These are phyloP conservation scores for Emericellopsis atlantica DNA, from an alignment of 2,329 filamentous ascomycete species.

Conservation along the genomic window DNA sequence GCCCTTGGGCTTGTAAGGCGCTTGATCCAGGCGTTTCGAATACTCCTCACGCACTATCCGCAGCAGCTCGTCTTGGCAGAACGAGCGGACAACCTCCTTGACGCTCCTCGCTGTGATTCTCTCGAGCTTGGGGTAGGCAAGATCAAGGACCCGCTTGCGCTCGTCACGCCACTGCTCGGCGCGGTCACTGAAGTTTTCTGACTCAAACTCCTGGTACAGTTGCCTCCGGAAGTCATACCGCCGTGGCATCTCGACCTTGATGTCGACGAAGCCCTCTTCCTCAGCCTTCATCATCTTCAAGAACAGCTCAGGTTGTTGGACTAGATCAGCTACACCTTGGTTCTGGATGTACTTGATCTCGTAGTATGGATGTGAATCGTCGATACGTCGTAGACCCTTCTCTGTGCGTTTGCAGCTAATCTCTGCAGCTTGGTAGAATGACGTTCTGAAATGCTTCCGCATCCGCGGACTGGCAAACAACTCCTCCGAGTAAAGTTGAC, in stretches of 20 bases:
- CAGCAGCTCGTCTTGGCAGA: slow-evolving; percentile 88
- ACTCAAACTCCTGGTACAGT: slow-evolving; percentile 74
- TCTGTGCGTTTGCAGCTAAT: slow-evolving; percentile 86
- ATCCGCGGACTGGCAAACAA: slow-evolving; percentile 78
- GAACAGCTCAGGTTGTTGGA: slow-evolving; percentile 76
- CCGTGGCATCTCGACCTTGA: slow-evolving; percentile 66
- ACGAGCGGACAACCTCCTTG: slow-evolving; percentile 86
- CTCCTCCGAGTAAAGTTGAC: slow-evolving; percentile 84
- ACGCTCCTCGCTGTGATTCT: slow-evolving; percentile 79
- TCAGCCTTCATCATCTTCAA: slow-evolving; percentile 97
- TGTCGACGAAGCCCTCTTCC: slow-evolving; percentile 81
- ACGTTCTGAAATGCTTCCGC: slow-evolving; percentile 72
- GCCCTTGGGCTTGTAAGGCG: slow-evolving; percentile 88
- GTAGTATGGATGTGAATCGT: slow-evolving; percentile 91
- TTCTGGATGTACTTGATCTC: slow-evolving; percentile 95
- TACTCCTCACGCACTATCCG: slow-evolving; percentile 81
- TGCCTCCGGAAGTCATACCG: slow-evolving; percentile 64
- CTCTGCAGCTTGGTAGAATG: slow-evolving; percentile 71
- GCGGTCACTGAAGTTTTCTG: slow-evolving; percentile 88
- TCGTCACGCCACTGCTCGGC: slow-evolving; percentile 92
- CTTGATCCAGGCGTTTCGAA: slow-evolving; percentile 81
- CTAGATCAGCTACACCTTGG: slow-evolving; percentile 72
- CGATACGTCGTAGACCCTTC: slow-evolving; percentile 85
- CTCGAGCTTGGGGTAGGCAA: slow-evolving; percentile 71
- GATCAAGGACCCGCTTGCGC: slow-evolving; percentile 71